phyloP scores from a whole-genome alignment of 2,329 filamentous ascomycete genomes.

The Xylariaceae sp. region DNA sequence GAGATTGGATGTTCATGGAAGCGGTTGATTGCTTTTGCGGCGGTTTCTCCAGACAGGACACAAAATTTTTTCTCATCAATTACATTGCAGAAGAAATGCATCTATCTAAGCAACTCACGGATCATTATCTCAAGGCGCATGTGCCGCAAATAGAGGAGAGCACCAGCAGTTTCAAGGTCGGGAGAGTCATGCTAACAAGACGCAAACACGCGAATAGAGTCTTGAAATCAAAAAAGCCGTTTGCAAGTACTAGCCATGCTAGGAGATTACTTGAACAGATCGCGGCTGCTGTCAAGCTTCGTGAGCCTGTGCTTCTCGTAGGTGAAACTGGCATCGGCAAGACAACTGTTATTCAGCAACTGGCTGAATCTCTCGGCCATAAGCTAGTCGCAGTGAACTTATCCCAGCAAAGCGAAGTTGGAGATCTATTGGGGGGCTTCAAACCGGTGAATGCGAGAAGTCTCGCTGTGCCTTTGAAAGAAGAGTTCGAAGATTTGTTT shows the following conservation, averaged over 20 bases:
- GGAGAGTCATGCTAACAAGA: conserved; percentile 66
- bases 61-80: conserved; percentile 62
- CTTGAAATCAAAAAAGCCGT: conserved; percentile 64
- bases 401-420: conserved; percentile 95
- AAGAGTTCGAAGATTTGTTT: conserved; percentile 92
- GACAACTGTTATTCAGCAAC: conserved; percentile 91
- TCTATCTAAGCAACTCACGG: conserved; percentile 77
- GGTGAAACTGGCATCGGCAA: conserved; percentile 99
- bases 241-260: conserved; percentile 87
- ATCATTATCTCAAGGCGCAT: conserved; percentile 75
- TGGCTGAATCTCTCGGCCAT: conserved; percentile 81
- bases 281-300: conserved; percentile 75
- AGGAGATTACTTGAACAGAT: conserved; percentile 86
- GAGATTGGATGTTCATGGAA: conserved; percentile 90
- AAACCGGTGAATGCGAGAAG: conserved; percentile 92
- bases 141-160: conserved; percentile 70
- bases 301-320: conserved; percentile 92
- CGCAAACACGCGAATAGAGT: conserved; percentile 54
- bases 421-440: conserved; percentile 94
- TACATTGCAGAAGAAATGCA: conserved; percentile 86
- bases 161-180: conserved; percentile 62
- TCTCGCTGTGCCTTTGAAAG: conserved; percentile 84
- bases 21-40: conserved; percentile 90
- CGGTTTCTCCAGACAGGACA: conserved; percentile 68
- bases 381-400: conserved; percentile 92